These are phyloP conservation scores for Lasiodiplodia sp. DNA, from an alignment of 2,329 filamentous ascomycete species.

Conservation along the genomic window DNA sequence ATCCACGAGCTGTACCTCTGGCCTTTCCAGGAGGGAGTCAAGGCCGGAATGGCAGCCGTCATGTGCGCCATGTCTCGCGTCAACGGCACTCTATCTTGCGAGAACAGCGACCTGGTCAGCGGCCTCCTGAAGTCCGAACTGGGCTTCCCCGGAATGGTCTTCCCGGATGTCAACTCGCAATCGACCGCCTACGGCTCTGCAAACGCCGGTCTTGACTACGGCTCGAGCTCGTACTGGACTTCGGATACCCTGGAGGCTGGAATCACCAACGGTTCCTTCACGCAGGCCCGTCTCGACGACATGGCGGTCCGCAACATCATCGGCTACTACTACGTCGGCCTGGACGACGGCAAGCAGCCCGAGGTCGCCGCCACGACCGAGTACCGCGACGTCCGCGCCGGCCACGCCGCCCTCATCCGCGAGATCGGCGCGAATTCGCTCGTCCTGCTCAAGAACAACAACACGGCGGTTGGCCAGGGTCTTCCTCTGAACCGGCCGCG, in stretches of 20 bases:
- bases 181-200: slow-evolving; percentile 33
- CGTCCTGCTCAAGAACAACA: slow-evolving; percentile 68
- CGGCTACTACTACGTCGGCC: slow-evolving; percentile 58
- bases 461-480: slow-evolving; percentile 50
- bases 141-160: slow-evolving; percentile 41
- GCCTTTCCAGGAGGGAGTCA: slow-evolving; percentile 41
- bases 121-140: slow-evolving; percentile 59
- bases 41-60: slow-evolving; percentile 38
- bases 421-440: slow-evolving; percentile 55
- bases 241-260: slow-evolving; percentile 38
- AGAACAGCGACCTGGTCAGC: slow-evolving; percentile 55
- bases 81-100: slow-evolving; percentile 55
- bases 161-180: slow-evolving; percentile 41
- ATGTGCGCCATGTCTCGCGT: slow-evolving; percentile 49
- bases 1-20: slow-evolving; percentile 43
- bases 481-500: slow-evolving; percentile 71
- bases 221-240: slow-evolving; percentile 32
- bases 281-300: slow-evolving; percentile 40
- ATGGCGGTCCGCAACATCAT: slow-evolving; percentile 52
- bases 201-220: slow-evolving; percentile 33
- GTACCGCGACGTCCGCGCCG: slow-evolving; percentile 40
- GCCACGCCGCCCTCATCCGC: slow-evolving; percentile 48
- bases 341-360: slow-evolving; percentile 54
- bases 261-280: slow-evolving; percentile 41
- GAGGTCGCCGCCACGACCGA: slow-evolving; percentile 37